Conservation (phyloP, 2,329 filamentous ascomycete genomes). For the Sclerotinia glacialis region DNA sequence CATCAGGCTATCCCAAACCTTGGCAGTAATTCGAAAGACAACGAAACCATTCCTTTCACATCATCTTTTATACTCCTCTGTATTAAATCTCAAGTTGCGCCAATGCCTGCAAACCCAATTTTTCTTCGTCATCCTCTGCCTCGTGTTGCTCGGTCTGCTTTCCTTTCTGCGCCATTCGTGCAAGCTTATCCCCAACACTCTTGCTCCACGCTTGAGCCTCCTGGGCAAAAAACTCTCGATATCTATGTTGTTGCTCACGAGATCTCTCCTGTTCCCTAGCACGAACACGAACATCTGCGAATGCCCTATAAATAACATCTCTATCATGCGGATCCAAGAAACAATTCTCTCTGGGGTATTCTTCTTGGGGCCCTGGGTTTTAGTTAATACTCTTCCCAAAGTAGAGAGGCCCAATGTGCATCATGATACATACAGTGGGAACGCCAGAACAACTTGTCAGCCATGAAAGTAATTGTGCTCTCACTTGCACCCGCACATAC, state of each 20-base stretch:
- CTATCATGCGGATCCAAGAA: neutral
- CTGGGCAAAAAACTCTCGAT: neutral
- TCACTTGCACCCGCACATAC: neutral
- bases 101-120: neutral
- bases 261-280: neutral
- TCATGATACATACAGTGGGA: neutral
- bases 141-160: neutral
- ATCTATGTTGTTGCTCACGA: neutral
- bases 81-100: neutral
- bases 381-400: neutral
- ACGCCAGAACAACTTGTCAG: neutral
- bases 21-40: neutral
- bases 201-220: slow-evolving; percentile 3
- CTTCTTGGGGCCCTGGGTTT: neutral
- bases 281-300: neutral
- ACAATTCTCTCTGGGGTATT: neutral
- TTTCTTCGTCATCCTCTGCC: neutral
- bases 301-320: neutral
- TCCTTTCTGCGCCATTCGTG: neutral
- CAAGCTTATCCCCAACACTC: neutral
- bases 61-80: neutral
- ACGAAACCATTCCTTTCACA: neutral
- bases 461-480: neutral
- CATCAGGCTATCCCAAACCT: neutral
- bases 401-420: neutral